Percentiles rank a stretch among this genome's conserved stretches.
phyloP scores from a whole-genome alignment of 108 stramenopile species.

The Conticribra weissflogii region DNA sequence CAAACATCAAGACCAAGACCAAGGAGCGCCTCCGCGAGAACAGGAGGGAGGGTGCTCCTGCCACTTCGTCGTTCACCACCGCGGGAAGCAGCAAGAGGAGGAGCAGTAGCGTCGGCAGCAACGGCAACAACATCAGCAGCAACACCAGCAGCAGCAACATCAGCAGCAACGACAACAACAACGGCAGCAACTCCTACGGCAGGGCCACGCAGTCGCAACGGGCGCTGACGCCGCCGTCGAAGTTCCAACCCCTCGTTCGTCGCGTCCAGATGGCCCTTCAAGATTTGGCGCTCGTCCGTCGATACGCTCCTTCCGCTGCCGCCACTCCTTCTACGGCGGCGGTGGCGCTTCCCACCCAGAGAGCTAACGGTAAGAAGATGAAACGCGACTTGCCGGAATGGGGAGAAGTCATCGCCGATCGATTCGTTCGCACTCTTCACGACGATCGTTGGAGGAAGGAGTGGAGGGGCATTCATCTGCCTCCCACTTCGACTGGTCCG shows the following conservation, averaged over 20 bases:
- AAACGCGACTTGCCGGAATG: neutral
- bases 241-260: neutral
- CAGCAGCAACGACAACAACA: neutral
- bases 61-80: neutral
- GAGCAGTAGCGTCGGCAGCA: neutral
- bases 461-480: neutral
- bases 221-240: neutral
- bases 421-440: neutral
- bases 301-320: neutral
- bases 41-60: neutral
- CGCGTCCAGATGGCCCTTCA: neutral
- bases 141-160: neutral
- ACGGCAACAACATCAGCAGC: neutral
- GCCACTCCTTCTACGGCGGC: neutral
- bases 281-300: neutral
- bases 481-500: neutral
- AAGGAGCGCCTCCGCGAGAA: neutral
- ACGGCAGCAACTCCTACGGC: neutral
- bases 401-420: neutral
- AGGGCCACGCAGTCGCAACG: neutral
- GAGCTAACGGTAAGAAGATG: too few species aligned
- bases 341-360: neutral
- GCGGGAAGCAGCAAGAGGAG: neutral
- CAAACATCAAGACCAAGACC: too few species aligned
- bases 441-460: neutral